Evolutionary conservation across 139 green algal genomes (phyloP).

Genomic region (Gonium pectorale): DNA sequence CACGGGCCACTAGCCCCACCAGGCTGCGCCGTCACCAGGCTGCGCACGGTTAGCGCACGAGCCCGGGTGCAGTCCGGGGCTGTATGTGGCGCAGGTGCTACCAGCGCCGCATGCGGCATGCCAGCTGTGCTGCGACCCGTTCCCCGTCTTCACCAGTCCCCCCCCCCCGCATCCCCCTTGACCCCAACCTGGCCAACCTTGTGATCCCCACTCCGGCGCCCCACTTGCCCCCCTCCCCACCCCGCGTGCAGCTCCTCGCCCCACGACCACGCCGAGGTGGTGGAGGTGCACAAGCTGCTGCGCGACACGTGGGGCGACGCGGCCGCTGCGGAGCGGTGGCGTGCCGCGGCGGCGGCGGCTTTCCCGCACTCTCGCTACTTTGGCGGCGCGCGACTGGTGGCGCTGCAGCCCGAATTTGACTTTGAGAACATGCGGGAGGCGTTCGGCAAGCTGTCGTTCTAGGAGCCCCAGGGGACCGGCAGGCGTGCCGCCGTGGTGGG

Average conservation of each 20-base stretch:
- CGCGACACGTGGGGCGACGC: constrained; percentile 6
- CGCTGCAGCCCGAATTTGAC: constrained; percentile 5
- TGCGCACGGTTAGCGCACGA: no score
- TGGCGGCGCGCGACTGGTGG: constrained; percentile 51
- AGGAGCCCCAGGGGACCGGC: background rate
- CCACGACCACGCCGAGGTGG: constrained; percentile 50
- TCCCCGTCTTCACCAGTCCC: background rate
- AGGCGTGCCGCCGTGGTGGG: no score
- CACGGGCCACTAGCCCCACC: no score
- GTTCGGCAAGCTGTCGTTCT: constrained; percentile 58
- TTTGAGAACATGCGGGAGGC: constrained; percentile 53
- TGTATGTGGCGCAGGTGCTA: no score
- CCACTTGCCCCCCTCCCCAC: background rate
- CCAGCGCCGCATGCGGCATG: no score
- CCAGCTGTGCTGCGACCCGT: background rate
- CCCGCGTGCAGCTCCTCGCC: background rate
- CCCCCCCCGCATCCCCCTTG: no score
- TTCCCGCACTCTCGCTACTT: constrained; percentile 79
- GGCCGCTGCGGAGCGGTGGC: constrained; percentile 64
- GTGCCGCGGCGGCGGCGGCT: constrained; percentile 47
- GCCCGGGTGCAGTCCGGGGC: no score
- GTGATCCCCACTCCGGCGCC: no score
- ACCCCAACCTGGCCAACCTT: no score
- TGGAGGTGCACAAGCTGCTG: constrained; percentile 67
- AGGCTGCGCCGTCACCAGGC: no score